Base-by-base conservation (phyloP, 164 flowering plant genomes). In the Berberis thunbergii region DNA sequence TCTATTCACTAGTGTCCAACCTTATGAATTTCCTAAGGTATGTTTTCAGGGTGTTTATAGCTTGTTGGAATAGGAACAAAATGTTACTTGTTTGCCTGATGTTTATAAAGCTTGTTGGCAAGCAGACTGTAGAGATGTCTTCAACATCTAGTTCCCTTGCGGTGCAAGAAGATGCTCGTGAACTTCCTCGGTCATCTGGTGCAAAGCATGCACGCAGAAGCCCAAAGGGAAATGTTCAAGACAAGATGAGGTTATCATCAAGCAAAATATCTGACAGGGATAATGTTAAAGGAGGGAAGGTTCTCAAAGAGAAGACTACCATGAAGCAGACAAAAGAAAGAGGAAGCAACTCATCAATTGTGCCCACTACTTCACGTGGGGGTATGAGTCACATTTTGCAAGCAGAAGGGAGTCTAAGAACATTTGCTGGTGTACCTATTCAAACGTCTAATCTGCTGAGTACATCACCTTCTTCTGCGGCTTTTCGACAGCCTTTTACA, bases 401-500 rank as follows among this genome's bases (percentile, higher is more conserved):
- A 61, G 64, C 78, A 4, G 70, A 70, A 57, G 70, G 64, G 70
- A 60, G 39, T 67, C 58, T 71, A 49, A 85, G 81, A 72, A 60
- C 81, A 41, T 63, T 69, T 70, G 72, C 76, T 54, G 59, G 54
- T 71, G 57, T 75, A 60, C 42, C 81, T 57, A 55, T 77, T 54
- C 72, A 77, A 7, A 40, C 85, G 59, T 80, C 89, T 64, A 73
- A 69, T 67, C 76, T 86, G 46, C 90, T 86, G 71, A 87, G 83
- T 70, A 73, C 79, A 62, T 79, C 89, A 43, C 80, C 77, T 70
- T 72, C 83, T 65, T 56, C 80, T 44, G 50, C 73, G 48, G 59
- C 75, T 26, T 79, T 80, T 72, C 94, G 81, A 26, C 97, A 86
- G 66, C 87, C 89, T 68, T 85, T 92, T 62, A 84, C 93, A 10